A percentile compares a stretch with the other conserved stretches of the same genome.
Evolutionary conservation across 2,329 filamentous ascomycete genomes (phyloP).

Genomic region (Aciculosporium take): DNA sequence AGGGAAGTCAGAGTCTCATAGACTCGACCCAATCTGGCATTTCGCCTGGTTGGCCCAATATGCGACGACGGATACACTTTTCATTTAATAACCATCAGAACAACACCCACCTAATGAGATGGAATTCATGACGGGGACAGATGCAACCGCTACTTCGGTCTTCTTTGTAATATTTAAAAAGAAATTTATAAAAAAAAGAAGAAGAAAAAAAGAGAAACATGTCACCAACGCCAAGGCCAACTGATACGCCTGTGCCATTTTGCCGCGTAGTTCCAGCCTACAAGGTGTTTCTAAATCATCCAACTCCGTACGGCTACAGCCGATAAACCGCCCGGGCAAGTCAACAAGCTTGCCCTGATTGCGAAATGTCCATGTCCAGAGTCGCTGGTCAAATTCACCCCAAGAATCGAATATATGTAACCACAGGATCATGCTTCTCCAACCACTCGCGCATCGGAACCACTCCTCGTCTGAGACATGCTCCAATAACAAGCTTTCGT

Average conservation of each 20-base stretch:
- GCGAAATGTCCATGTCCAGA: neutral
- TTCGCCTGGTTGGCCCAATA: neutral
- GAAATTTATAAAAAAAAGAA: no score
- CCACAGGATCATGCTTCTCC: neutral
- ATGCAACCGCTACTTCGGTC: neutral
- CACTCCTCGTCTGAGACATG: conserved; percentile 12
- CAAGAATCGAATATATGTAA: neutral
- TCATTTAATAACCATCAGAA: neutral
- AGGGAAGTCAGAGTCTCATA: no score
- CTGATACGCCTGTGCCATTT: neutral
- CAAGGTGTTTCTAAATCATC: neutral
- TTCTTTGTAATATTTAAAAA: neutral
- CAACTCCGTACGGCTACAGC: neutral
- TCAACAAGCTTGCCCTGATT: neutral
- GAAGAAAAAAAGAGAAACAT: no score
- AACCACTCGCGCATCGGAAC: no score
- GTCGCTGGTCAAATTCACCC: neutral
- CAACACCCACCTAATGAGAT: conserved; percentile 1
- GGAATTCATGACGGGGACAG: neutral
- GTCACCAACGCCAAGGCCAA: neutral
- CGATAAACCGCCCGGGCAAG: neutral
- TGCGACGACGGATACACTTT: neutral
- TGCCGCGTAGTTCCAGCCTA: conserved; percentile 1
- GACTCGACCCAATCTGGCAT: neutral
- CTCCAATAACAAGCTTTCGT: conserved; percentile 40